Percentiles rank a stretch among this genome's conserved stretches.
phyloP scores from a whole-genome alignment of 768 basidiomycete genomes.

The Dendrothele bispora region DNA sequence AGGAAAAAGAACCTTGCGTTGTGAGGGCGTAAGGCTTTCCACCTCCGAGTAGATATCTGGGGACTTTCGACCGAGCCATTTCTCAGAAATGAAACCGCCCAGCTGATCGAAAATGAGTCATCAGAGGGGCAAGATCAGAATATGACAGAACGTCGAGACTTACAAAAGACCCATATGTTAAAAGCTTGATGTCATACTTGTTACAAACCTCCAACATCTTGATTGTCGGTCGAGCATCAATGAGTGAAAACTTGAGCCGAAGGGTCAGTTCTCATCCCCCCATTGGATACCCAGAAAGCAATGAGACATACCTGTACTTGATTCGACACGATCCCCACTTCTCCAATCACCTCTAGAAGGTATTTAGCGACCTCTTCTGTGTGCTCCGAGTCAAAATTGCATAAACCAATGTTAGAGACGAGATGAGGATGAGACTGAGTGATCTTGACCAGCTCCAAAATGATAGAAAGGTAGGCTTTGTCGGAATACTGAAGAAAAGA shows the following conservation, averaged over 20 bases:
- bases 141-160: constrained; percentile 18
- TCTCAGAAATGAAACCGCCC: constrained; percentile 59
- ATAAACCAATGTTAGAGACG: constrained; percentile 51
- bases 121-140: too few relatives aligned
- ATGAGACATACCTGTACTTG: constrained; percentile 52
- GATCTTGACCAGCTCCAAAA: constrained; percentile 13
- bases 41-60: constrained; percentile 47
- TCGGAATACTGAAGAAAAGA: constrained; percentile 7
- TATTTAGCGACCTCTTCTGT: constrained; percentile 54
- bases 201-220: constrained; percentile 57
- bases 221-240: constrained; percentile 56
- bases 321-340: constrained; percentile 59
- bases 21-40: constrained; percentile 53
- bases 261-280: too few relatives aligned
- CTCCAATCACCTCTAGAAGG: constrained; percentile 39
- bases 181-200: constrained; percentile 51
- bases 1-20: constrained; percentile 45
- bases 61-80: constrained; percentile 48
- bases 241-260: constrained; percentile 67
- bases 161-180: constrained; percentile 64
- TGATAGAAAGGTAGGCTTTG: constrained; percentile 12
- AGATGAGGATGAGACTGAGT: constrained; percentile 18
- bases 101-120: constrained; percentile 40
- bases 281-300: too few relatives aligned
- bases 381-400: constrained; percentile 56